A percentile compares a stretch with the other conserved stretches of the same genome.
These are phyloP conservation scores for Cytospora piceae DNA, from an alignment of 2,329 filamentous ascomycete genomes.

Conservation along the genomic window DNA sequence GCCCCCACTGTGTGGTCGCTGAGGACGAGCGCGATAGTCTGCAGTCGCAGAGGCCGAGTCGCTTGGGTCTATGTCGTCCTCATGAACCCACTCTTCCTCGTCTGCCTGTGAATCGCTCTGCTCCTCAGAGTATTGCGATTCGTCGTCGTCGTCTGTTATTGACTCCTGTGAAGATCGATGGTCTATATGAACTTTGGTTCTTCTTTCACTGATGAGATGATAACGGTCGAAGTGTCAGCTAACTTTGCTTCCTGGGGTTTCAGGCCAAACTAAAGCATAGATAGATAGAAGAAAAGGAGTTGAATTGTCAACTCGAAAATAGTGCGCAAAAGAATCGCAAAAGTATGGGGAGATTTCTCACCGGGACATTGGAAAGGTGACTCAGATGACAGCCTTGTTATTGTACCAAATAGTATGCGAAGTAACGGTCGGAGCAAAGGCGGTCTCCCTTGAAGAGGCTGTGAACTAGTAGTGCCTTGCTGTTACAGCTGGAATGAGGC, in stretches of 20 bases:
- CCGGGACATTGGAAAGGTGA: conserved; percentile 41
- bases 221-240: conserved; percentile 14
- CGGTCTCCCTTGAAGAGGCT: conserved; percentile 30
- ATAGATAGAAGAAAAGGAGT: background rate
- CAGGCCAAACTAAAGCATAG: background rate
- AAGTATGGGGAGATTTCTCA: conserved; percentile 20
- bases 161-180: conserved; percentile 40
- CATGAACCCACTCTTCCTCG: conserved; percentile 44
- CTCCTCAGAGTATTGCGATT: conserved; percentile 43
- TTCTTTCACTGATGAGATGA: conserved; percentile 25
- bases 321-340: conserved; percentile 1
- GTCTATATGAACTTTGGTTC: conserved; percentile 33
- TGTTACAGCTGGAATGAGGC: conserved; percentile 25
- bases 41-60: conserved; percentile 60
- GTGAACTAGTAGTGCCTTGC: conserved; percentile 1
- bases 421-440: conserved; percentile 52
- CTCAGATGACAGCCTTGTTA: conserved; percentile 42
- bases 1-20: conserved; percentile 38
- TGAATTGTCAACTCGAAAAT: background rate
- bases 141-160: conserved; percentile 47
- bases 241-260: background rate
- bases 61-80: conserved; percentile 58
- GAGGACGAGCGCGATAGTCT: conserved; percentile 39
- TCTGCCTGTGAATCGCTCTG: conserved; percentile 40
- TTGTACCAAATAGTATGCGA: conserved; percentile 50